phyloP scores from a whole-genome alignment of 2,329 filamentous ascomycete genomes.

The Fusarium sulawesiense region DNA sequence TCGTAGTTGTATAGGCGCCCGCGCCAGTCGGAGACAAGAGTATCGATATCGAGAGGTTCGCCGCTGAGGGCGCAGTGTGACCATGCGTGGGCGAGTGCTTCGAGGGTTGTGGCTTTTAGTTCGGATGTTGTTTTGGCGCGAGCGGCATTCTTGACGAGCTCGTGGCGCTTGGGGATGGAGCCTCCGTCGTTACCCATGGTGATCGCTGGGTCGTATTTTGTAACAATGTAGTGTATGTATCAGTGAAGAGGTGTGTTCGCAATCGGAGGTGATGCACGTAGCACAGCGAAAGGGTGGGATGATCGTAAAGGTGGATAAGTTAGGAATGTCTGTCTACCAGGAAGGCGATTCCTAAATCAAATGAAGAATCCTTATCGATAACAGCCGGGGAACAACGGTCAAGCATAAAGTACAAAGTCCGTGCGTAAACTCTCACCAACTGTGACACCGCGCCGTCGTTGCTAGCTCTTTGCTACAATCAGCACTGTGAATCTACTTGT shows the following conservation, averaged over 20 bases:
- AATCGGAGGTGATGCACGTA: not conserved
- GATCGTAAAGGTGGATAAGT: slow-evolving; percentile 12
- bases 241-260: not conserved
- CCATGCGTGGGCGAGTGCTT: slow-evolving; percentile 90
- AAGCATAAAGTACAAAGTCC: not conserved
- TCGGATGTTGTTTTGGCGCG: slow-evolving; percentile 62
- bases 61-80: slow-evolving; percentile 87
- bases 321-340: slow-evolving; percentile 9
- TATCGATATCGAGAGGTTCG: slow-evolving; percentile 73
- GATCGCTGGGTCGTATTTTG: not conserved
- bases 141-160: slow-evolving; percentile 94
- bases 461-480: not conserved
- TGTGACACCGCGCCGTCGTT: rapidly evolving
- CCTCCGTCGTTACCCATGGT: slow-evolving; percentile 97
- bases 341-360: slow-evolving; percentile 38
- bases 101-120: slow-evolving; percentile 87
- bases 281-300: not conserved
- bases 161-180: slow-evolving; percentile 93
- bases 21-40: slow-evolving; percentile 84
- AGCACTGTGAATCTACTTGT: slow-evolving; percentile 35
- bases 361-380: slow-evolving; percentile 40
- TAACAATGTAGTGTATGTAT: not conserved
- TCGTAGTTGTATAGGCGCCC: slow-evolving; percentile 97
- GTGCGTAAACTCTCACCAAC: not conserved
- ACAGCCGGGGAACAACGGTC: not conserved